phyloP scores from a whole-genome alignment of 2,329 filamentous ascomycete species.

The Xylogone sp. region DNA sequence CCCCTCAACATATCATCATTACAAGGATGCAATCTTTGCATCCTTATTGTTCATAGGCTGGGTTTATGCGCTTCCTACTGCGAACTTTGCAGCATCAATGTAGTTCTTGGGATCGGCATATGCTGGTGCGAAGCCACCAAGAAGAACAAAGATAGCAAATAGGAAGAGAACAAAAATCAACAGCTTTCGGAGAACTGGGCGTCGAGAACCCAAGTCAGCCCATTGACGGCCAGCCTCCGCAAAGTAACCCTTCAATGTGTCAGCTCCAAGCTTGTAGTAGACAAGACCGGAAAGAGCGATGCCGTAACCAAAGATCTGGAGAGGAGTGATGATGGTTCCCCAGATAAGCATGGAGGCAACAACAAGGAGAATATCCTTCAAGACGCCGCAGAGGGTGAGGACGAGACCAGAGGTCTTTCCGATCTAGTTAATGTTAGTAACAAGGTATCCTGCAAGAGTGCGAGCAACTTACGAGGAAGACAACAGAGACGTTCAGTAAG shows the following conservation, averaged over 20 bases:
- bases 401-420: conserved; percentile 82
- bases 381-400: conserved; percentile 77
- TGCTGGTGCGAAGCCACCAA: conserved; percentile 62
- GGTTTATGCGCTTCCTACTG: conserved; percentile 11
- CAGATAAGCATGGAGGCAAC: conserved; percentile 75
- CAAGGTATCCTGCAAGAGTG: background rate
- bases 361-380: conserved; percentile 82
- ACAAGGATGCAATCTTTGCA: background rate
- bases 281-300: conserved; percentile 73
- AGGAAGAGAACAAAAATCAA: conserved; percentile 63
- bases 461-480: conserved; percentile 65
- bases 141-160: conserved; percentile 64
- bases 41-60: background rate
- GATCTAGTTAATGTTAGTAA: conserved; percentile 49
- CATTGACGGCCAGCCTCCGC: conserved; percentile 71
- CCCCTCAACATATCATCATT: conserved; percentile 37
- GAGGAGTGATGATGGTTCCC: conserved; percentile 66
- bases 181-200: conserved; percentile 75
- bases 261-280: conserved; percentile 81
- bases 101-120: conserved; percentile 45
- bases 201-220: conserved; percentile 78
- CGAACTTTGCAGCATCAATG: conserved; percentile 24
- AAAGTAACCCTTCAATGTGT: conserved; percentile 78
- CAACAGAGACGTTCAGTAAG: conserved; percentile 76
- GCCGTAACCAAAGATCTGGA: conserved; percentile 79